Conservation (phyloP, 2,329 filamentous ascomycete genomes). For the Beauveria medogensis region DNA sequence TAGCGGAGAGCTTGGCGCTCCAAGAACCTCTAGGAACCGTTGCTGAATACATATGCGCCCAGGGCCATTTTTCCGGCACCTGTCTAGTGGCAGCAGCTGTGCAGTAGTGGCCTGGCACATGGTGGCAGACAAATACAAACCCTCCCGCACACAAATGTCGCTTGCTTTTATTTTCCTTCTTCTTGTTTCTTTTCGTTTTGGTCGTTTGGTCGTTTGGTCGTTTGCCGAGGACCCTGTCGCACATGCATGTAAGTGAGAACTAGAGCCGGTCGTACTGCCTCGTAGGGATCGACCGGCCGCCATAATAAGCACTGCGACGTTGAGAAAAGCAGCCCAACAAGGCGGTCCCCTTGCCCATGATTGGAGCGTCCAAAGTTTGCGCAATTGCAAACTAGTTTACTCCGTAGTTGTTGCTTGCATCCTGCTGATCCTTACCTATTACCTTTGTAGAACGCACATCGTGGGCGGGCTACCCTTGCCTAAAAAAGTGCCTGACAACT, state of each 20-base stretch:
- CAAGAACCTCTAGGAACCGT: neutral
- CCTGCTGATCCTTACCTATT: neutral
- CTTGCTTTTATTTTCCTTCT: no score
- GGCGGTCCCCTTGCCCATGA: neutral
- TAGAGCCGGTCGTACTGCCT: neutral
- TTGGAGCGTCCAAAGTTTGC: neutral
- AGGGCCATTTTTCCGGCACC: neutral
- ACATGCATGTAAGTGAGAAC: neutral
- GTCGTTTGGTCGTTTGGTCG: no score
- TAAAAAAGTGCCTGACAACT: neutral
- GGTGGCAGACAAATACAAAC: no score
- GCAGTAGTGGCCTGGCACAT: no score
- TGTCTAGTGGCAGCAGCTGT: no score
- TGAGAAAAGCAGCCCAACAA: neutral
- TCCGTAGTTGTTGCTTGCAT: neutral
- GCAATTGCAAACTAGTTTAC: neutral
- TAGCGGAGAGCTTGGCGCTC: neutral
- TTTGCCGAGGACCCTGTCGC: neutral
- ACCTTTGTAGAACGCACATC: neutral
- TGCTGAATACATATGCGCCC: neutral
- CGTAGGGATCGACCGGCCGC: neutral
- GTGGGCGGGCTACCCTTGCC: neutral
- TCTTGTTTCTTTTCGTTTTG: neutral
- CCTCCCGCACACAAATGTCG: no score
- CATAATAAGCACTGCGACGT: conserved; percentile 1